Evolutionary conservation across 176 grass and related monocot species (phyloP).

Genomic region (Raddia distichophylla): DNA sequence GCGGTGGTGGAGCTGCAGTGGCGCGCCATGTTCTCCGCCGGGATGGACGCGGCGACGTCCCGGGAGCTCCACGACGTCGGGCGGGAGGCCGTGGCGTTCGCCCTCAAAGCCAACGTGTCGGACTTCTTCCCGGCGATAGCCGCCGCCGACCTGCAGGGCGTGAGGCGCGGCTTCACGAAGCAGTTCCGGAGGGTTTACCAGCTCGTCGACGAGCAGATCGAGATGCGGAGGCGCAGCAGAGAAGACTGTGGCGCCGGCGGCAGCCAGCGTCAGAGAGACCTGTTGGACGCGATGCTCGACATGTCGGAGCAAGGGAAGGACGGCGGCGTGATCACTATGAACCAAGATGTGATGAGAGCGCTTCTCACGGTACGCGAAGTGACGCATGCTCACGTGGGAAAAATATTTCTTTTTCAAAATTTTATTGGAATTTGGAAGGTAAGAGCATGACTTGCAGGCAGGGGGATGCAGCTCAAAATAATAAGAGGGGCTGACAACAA

Average conservation of each 20-base stretch:
- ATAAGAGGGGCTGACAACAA: no score
- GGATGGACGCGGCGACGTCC: conserved; percentile 5
- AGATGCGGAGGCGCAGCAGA: not conserved
- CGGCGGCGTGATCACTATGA: not conserved
- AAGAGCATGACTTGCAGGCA: no score
- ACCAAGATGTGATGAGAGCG: conserved; percentile 6
- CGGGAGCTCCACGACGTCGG: conserved; percentile 17
- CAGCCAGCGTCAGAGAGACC: not conserved
- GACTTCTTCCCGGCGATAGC: conserved; percentile 58
- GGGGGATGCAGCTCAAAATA: no score
- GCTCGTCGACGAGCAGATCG: conserved; percentile 54
- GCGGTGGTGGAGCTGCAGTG: conserved; percentile 38
- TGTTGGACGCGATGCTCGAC: conserved; percentile 51
- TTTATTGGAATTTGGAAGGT: no score
- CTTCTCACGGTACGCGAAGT: conserved; percentile 39
- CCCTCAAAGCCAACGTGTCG: conserved; percentile 41
- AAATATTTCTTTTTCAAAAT: no score
- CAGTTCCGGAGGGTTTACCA: not conserved
- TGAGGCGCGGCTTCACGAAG: not conserved
- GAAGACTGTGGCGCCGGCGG: not conserved
- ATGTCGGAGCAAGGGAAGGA: conserved; percentile 18
- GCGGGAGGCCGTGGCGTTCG: conserved; percentile 18
- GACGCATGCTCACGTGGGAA: no score
- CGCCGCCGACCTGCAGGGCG: conserved; percentile 48
- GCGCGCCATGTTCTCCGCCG: conserved; percentile 47